These are phyloP conservation scores for Sphenostylis stenocarpa DNA, from an alignment of 306 rosid genomes.

Conservation along the genomic window DNA sequence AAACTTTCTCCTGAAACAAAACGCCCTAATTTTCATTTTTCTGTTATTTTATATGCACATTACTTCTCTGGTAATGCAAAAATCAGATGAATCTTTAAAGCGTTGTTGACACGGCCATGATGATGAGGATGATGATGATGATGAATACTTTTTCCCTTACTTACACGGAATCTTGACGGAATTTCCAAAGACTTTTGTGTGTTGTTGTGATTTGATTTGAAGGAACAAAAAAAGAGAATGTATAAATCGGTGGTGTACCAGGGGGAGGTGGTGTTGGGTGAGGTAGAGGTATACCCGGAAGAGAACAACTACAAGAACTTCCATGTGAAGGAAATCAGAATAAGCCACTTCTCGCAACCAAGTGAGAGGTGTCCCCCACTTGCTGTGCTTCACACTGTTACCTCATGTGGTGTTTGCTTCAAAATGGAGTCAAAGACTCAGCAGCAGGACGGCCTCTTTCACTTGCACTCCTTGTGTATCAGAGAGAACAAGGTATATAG, in stretches of 20 bases:
- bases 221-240: slow-evolving; percentile 46
- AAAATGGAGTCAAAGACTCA: slow-evolving; percentile 98
- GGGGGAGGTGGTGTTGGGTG: slow-evolving; percentile 89
- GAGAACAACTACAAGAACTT: slow-evolving; percentile 62
- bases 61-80: slow-evolving; percentile 46
- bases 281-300: slow-evolving; percentile 80
- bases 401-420: slow-evolving; percentile 88
- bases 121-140: slow-evolving; percentile 53
- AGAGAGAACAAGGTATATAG: slow-evolving; percentile 95
- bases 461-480: slow-evolving; percentile 98
- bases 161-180: slow-evolving; percentile 45
- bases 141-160: slow-evolving; percentile 40
- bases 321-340: slow-evolving; percentile 88
- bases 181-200: slow-evolving; percentile 39
- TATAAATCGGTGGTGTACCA: slow-evolving; percentile 80
- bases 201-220: slow-evolving; percentile 35
- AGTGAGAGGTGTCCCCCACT: slow-evolving; percentile 99
- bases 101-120: slow-evolving; percentile 47
- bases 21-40: slow-evolving; percentile 31
- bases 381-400: slow-evolving; percentile 92
- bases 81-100: slow-evolving; percentile 65
- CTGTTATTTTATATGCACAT: slow-evolving; percentile 18
- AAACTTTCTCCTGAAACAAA: slow-evolving; percentile 46
- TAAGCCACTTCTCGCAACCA: slow-evolving; percentile 81
- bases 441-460: slow-evolving; percentile 70